A percentile compares a stretch with the other conserved stretches of the same genome.
Conservation (phyloP, 2,329 filamentous ascomycete genomes). For the Hymenoscyphus linearis region DNA sequence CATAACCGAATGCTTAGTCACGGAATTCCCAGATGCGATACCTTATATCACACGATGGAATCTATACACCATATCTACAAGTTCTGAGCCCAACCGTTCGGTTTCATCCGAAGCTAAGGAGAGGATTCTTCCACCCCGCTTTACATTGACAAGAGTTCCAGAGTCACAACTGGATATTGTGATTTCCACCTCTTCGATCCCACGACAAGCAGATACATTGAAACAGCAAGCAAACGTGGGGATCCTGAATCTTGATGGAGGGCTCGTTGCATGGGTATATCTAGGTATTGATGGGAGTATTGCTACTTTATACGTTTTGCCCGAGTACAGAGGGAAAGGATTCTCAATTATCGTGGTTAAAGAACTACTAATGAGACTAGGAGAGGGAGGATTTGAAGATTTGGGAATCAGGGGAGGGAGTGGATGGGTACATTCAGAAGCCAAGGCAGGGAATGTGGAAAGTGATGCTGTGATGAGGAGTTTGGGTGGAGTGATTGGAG, state of each 20-base stretch:
- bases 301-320: constrained; percentile 29
- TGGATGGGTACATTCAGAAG: constrained; percentile 30
- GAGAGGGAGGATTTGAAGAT: constrained; percentile 22
- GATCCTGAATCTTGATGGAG: constrained; percentile 14
- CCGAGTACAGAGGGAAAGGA: constrained; percentile 25
- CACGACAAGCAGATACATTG: constrained; percentile 22
- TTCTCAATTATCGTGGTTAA: constrained; percentile 24
- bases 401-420: constrained; percentile 27
- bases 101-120: no score
- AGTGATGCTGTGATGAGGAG: constrained; percentile 30
- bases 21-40: constrained; percentile 15
- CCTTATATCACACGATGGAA: constrained; percentile 22
- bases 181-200: constrained; percentile 26
- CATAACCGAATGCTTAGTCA: constrained; percentile 12
- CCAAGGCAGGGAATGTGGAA: constrained; percentile 26
- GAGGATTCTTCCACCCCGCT: constrained; percentile 19
- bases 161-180: constrained; percentile 26
- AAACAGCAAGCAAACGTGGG: constrained; percentile 23
- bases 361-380: constrained; percentile 19
- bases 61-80: constrained; percentile 16
- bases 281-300: constrained; percentile 28
- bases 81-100: no score
- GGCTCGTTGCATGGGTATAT: constrained; percentile 29
- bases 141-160: constrained; percentile 20
- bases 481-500: constrained; percentile 16